Base-by-base conservation (phyloP, 1,284 basidiomycete species). In the Ustilago tritici region DNA sequence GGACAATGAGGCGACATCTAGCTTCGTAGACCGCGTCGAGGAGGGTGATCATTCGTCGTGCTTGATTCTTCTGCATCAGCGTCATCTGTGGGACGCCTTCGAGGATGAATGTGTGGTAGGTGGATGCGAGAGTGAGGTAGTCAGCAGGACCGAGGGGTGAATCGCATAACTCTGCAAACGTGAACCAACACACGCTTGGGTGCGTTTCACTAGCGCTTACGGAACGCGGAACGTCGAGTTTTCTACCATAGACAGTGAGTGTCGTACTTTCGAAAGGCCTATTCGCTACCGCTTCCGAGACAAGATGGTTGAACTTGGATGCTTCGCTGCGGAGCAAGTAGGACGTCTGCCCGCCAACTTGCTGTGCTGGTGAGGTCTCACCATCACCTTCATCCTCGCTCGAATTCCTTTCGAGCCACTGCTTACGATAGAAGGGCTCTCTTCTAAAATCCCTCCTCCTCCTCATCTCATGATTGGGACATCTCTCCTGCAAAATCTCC, bases 81-180 rank as follows among this genome's bases (percentile, higher is more conserved):
- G 88, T 88, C 3, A 92, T 87, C 35, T 90, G 78, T 0, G 91
- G 91, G 19, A 92, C 89, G 40, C 89, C 87, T 55, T 90, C 90
- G 61, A 93, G 88, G 72, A 90, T 88, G 62, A 92, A 86, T 0
- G 90, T 91, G 64, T 88, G 88, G 77, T 89, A 92, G 1, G 88
- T 89, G 0, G 90, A 90, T 0, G 91, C 90, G 10, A 93, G 86
- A 0, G 90, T 90, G 47, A 92, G 87, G 82, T 92, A 93, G 84
- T 93, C 92, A 10, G 92, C 92, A 1, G 91, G 89, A 0, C 92
- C 92, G 0, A 92, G 87, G 0, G 91, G 88, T 87, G 90, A 87
- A 63, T 91, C 90, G 82, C 91, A 92, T 1, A 92, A 88, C 47
- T 92, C 88, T 4, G 88, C 78, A 81, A 92, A 93, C 0, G 88